Conservation (phyloP, 1,284 basidiomycete species). For the Microbotryum silenes-acaulis region DNA sequence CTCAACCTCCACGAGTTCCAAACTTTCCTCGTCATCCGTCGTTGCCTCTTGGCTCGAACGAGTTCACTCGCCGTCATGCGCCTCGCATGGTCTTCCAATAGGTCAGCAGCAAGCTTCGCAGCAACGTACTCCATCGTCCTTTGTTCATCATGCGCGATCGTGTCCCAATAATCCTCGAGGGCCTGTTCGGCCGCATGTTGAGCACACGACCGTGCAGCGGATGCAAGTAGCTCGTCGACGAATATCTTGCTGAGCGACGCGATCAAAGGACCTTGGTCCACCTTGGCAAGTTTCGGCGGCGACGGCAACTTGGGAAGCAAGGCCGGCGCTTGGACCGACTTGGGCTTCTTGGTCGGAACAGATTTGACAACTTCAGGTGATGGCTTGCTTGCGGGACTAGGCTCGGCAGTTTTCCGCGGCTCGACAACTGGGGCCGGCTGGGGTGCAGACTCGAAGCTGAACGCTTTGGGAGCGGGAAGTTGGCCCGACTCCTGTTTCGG, state of each 20-base stretch:
- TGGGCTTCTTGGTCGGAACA: neutral
- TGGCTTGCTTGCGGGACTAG: neutral
- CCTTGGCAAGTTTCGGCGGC: neutral
- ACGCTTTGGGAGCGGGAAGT: neutral
- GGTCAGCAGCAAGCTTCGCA: neutral
- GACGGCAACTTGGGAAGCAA: neutral
- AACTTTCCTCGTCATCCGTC: neutral
- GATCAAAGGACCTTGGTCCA: neutral
- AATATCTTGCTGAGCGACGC: neutral
- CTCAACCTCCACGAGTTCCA: constrained; percentile 1
- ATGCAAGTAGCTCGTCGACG: neutral
- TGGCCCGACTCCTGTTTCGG: neutral
- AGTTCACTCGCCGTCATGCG: constrained; percentile 1
- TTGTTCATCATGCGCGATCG: neutral
- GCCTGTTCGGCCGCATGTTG: neutral
- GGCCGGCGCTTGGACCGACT: neutral
- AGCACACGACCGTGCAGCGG: neutral
- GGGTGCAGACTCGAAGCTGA: neutral
- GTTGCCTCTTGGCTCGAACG: neutral
- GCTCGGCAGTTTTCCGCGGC: neutral
- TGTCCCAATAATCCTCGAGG: constrained; percentile 11
- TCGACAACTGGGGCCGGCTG: too few species aligned
- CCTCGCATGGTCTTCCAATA: neutral
- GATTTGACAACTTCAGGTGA: neutral
- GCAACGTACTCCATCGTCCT: neutral